Evolutionary conservation across 2,329 filamentous ascomycete genomes (phyloP), one percentile per base, ranked within the genome.

Genomic region (Ceratocystis variospora): DNA sequence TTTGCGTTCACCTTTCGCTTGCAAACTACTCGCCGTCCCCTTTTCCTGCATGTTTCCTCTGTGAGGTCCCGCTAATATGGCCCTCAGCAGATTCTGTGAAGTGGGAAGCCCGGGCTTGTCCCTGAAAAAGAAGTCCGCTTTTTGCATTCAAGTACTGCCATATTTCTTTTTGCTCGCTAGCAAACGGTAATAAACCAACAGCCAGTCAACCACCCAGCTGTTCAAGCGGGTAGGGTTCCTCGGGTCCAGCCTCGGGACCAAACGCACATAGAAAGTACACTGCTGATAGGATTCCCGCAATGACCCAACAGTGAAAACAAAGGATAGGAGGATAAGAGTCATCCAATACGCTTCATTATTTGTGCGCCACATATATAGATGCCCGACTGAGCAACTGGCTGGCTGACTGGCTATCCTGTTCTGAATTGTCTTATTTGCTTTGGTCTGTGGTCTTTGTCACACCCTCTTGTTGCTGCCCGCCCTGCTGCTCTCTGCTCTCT

Each of bases 391-490:
- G 37, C 37, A 33, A 45, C n/a, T 63, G 61, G 61, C 33, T 63
- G 61, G 37, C 25, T 46, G 61, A 41, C 41, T 63, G 37, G 6
- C 19, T 63, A n/a, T 50, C 44, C 15, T 63, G 37, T 48, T 46
- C 19, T 63, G 53, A 57, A 31, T n/a, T 59, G 55, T 59, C 25
- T 59, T 59, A 59, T 59, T 59, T 31, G 55, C 55, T 15, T n/a
- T 33, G 19, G 55, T 25, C 12, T 15, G 55, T 33, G 25, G 15
- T 37, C 31, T 59, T n/a, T 37, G 55, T 33, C 55, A 37, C 28
- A 37, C 55, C 55, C 7, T 53, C 48, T 37, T 59, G 25, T 59
- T 59, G 28, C 55, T 37, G 55, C n/a, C 31, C 55, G 15, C 17
- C 31, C 28, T 33, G 17, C 19, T 31, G 25, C 12, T 37, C 33